Conservation (phyloP, 2,329 filamentous ascomycete species). For the Colletotrichum zoysiae region DNA sequence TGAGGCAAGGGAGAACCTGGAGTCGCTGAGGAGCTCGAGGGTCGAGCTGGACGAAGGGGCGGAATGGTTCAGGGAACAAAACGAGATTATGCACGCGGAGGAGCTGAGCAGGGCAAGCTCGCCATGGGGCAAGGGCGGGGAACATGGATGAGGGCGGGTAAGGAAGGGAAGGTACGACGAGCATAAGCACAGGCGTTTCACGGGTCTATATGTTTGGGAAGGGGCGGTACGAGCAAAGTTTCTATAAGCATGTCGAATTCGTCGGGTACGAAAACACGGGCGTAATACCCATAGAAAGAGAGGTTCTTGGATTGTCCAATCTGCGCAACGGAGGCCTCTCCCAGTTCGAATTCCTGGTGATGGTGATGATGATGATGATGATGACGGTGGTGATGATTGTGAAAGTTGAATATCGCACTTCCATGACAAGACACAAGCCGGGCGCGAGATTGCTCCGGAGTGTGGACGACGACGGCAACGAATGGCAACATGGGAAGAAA, state of each 20-base stretch:
- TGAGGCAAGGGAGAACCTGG: conserved; percentile 53
- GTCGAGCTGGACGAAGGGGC: conserved; percentile 61
- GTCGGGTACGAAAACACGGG: conserved; percentile 27
- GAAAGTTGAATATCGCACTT: background rate
- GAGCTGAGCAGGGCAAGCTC: conserved; percentile 52
- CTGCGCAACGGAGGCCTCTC: background rate
- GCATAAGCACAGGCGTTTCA: conserved; percentile 40
- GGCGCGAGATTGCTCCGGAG: background rate
- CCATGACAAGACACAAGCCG: background rate
- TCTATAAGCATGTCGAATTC: conserved; percentile 35
- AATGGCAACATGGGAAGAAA: background rate
- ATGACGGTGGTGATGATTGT: background rate
- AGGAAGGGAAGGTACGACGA: background rate
- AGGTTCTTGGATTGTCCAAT: conserved; percentile 27
- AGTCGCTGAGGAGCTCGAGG: conserved; percentile 55
- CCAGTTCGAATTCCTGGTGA: background rate
- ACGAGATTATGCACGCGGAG: conserved; percentile 56
- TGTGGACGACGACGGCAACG: background rate
- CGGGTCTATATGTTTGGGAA: conserved; percentile 31
- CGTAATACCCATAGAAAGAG: conserved; percentile 39
- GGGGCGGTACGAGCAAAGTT: conserved; percentile 38
- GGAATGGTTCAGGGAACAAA: conserved; percentile 62
- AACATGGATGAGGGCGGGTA: conserved; percentile 12
- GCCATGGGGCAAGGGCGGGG: conserved; percentile 49
- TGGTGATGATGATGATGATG: background rate